A percentile compares a stretch with the other conserved stretches of the same genome.
Conservation (phyloP, 768 basidiomycete genomes). For the Austroboletus eburneus region DNA sequence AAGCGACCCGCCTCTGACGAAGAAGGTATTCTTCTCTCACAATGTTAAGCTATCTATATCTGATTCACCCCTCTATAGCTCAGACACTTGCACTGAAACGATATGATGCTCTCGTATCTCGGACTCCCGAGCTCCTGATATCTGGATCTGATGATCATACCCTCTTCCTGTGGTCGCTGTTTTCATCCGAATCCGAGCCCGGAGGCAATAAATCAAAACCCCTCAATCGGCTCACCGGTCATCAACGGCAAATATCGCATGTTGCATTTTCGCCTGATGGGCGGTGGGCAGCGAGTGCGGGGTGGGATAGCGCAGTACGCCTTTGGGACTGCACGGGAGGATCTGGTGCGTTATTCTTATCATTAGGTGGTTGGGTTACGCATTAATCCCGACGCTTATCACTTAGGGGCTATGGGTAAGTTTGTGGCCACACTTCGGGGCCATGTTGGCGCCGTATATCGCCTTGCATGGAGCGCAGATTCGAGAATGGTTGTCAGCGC, state of each 20-base stretch:
- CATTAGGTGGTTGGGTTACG: neutral
- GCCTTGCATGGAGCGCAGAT: conserved; percentile 94
- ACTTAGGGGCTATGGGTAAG: conserved; percentile 60
- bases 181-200: conserved; percentile 41
- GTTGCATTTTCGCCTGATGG: conserved; percentile 96
- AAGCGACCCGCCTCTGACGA: conserved; percentile 76
- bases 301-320: conserved; percentile 87
- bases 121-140: conserved; percentile 76
- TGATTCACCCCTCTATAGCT: conserved; percentile 40
- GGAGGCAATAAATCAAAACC: conserved; percentile 57
- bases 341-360: conserved; percentile 35
- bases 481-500: conserved; percentile 89
- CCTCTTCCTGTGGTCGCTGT: conserved; percentile 90
- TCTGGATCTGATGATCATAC: conserved; percentile 98
- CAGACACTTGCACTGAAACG: conserved; percentile 71
- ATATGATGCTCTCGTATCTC: conserved; percentile 66
- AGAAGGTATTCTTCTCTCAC: conserved; percentile 56
- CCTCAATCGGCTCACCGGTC: conserved; percentile 79
- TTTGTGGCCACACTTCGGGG: conserved; percentile 90
- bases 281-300: conserved; percentile 84
- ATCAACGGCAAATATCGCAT: conserved; percentile 92
- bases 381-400: neutral
- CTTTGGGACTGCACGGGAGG: conserved; percentile 74
- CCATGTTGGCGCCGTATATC: conserved; percentile 91
- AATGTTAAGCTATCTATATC: neutral